These are phyloP conservation scores for Austroboletus festivus DNA, from an alignment of 768 basidiomycete genomes.

Conservation along the genomic window DNA sequence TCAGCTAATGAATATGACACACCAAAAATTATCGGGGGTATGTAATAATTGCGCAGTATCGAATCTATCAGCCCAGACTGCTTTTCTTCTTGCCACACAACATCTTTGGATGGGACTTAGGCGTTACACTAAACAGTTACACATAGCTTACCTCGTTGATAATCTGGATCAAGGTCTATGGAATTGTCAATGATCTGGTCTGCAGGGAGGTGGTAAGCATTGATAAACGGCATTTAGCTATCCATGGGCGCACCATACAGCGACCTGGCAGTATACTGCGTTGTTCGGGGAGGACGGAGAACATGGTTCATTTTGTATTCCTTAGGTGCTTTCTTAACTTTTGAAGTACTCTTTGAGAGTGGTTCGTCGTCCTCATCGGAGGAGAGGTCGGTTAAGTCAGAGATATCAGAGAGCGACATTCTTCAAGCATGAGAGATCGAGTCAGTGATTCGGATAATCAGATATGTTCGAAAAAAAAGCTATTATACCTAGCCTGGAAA, in stretches of 20 bases:
- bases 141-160: conserved; percentile 52
- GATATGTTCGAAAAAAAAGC: not conserved
- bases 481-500: not conserved
- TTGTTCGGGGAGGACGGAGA: conserved; percentile 38
- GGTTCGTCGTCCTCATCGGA: conserved; percentile 37
- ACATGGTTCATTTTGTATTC: conserved; percentile 32
- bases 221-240: not conserved
- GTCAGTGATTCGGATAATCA: not conserved
- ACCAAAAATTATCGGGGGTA: conserved; percentile 70
- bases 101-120: conserved; percentile 34
- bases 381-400: conserved; percentile 48
- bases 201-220: conserved; percentile 18
- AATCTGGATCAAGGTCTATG: conserved; percentile 62
- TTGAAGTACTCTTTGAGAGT: conserved; percentile 20
- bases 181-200: conserved; percentile 45
- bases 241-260: conserved; percentile 38
- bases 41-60: conserved; percentile 58
- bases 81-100: conserved; percentile 64
- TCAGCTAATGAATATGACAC: conserved; percentile 8
- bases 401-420: conserved; percentile 41
- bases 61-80: conserved; percentile 65
- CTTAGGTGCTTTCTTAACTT: conserved; percentile 21
- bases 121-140: not conserved
- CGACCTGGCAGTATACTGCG: conserved; percentile 41
- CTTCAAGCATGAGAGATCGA: not conserved